A percentile compares a stretch with the other conserved stretches of the same genome.
phyloP scores from a whole-genome alignment of 768 basidiomycete species.

The Kwoniella sp. region DNA sequence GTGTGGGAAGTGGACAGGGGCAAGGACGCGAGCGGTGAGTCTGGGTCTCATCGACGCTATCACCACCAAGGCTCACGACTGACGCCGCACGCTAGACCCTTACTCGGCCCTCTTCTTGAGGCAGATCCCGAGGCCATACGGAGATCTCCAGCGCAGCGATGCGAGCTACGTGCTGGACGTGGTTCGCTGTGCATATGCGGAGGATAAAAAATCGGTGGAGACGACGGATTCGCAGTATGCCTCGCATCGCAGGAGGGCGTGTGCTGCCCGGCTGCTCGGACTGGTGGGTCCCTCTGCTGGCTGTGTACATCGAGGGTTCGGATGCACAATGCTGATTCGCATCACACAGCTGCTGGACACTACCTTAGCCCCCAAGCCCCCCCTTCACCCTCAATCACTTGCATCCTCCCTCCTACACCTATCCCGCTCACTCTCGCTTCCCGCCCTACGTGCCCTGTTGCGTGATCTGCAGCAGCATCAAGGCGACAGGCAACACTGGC shows the following conservation, averaged over 20 bases:
- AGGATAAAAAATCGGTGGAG: neutral
- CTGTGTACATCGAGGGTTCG: neutral
- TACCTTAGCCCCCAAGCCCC: neutral
- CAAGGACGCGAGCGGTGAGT: no score
- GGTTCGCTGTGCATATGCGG: slow-evolving; percentile 5
- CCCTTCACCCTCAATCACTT: slow-evolving; percentile 23
- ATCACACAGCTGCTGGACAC: slow-evolving; percentile 20
- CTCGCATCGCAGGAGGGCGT: neutral
- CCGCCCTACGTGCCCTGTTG: neutral
- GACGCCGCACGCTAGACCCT: no score
- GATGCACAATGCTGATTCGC: neutral
- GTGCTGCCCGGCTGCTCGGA: slow-evolving; percentile 7
- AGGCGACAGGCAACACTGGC: neutral
- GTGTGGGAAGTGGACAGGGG: slow-evolving; percentile 32
- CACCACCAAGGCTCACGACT: no score
- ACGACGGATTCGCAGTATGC: neutral
- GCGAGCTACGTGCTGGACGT: slow-evolving; percentile 8
- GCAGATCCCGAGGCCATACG: slow-evolving; percentile 25
- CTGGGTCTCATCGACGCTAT: no score
- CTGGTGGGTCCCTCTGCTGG: neutral
- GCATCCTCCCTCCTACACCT: slow-evolving; percentile 7
- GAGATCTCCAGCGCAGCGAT: slow-evolving; percentile 22
- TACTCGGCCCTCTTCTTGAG: slow-evolving; percentile 24
- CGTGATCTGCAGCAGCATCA: neutral
- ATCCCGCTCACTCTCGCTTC: slow-evolving; percentile 7